A percentile compares a stretch with the other conserved stretches of the same genome.
Conservation (phyloP, 2,329 filamentous ascomycete species). For the Decorospora gaudefroyi region DNA sequence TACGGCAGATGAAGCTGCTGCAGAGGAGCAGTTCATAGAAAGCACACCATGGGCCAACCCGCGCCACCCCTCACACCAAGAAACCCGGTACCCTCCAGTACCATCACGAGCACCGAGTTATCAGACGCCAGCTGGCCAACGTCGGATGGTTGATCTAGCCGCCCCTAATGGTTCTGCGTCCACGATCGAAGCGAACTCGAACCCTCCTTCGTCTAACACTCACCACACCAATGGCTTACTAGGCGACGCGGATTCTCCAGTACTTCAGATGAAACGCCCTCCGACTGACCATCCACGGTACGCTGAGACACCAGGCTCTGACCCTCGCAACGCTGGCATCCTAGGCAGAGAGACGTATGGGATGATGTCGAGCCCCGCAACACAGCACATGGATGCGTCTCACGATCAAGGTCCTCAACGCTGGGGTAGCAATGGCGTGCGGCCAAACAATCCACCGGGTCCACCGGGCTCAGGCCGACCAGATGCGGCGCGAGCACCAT, state of each 20-base stretch:
- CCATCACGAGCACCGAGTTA: conserved; percentile 38
- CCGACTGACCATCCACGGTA: conserved; percentile 35
- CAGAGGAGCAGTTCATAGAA: conserved; percentile 84
- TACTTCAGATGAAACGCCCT: conserved; percentile 47
- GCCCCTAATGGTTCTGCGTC: conserved; percentile 48
- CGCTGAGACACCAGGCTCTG: conserved; percentile 33
- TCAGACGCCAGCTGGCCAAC: conserved; percentile 46
- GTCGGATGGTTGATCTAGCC: conserved; percentile 42
- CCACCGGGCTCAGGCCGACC: conserved; percentile 31
- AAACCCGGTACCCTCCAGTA: conserved; percentile 40
- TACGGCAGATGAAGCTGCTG: conserved; percentile 60
- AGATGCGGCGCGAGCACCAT: conserved; percentile 26
- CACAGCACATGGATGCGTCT: conserved; percentile 28
- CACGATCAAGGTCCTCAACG: conserved; percentile 36
- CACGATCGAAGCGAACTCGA: conserved; percentile 48
- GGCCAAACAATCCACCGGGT: conserved; percentile 17
- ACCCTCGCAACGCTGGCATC: conserved; percentile 30
- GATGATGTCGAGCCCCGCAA: conserved; percentile 38
- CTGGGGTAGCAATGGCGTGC: conserved; percentile 29
- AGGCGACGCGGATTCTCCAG: conserved; percentile 45
- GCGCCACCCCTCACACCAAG: conserved; percentile 57
- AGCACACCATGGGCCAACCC: conserved; percentile 93
- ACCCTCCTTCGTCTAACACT: conserved; percentile 45
- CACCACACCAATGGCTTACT: conserved; percentile 33
- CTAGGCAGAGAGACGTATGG: conserved; percentile 37